Evolutionary conservation across 192 early-diverging fungal species (phyloP).

Genomic region (Coemansia asiatica): DNA sequence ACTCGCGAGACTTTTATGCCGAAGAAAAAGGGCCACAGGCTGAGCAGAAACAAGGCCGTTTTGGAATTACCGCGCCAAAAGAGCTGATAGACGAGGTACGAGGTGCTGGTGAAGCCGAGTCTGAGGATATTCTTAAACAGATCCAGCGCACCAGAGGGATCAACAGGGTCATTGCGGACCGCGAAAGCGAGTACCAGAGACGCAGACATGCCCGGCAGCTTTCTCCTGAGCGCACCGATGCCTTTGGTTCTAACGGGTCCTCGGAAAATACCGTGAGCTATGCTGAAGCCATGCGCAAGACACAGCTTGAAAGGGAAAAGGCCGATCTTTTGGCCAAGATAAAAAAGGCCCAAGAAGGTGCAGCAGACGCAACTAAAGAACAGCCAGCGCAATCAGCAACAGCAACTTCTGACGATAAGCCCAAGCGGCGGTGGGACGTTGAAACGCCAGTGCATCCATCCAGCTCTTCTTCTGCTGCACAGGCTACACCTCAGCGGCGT

Average conservation of each 20-base stretch:
- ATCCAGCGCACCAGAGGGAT: constrained; percentile 36
- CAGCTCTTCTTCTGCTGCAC: constrained; percentile 16
- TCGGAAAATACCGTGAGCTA: constrained; percentile 64
- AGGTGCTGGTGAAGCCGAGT: constrained; percentile 50
- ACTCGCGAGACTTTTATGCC: not conserved
- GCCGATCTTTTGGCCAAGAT: constrained; percentile 69
- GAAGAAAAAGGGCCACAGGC: constrained; percentile 36
- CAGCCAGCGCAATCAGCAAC: constrained; percentile 47
- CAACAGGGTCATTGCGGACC: constrained; percentile 72
- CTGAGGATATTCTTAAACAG: constrained; percentile 66
- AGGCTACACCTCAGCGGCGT: constrained; percentile 48
- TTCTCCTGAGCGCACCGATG: constrained; percentile 80
- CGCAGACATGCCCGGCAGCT: constrained; percentile 76
- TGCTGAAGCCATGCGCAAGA: constrained; percentile 81
- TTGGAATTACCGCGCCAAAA: constrained; percentile 76
- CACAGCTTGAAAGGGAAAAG: constrained; percentile 82
- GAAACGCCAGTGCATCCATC: constrained; percentile 67
- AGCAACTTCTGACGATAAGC: constrained; percentile 36
- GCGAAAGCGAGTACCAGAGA: constrained; percentile 85
- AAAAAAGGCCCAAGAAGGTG: constrained; percentile 64
- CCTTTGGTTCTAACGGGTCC: constrained; percentile 58
- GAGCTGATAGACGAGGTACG: constrained; percentile 72
- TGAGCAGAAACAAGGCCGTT: constrained; percentile 57
- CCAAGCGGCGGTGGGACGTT: constrained; percentile 85
- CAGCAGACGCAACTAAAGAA: too few species aligned